Base-by-base conservation (phyloP, 2,329 filamentous ascomycete species). In the Malbranchea cinnamomea region DNA sequence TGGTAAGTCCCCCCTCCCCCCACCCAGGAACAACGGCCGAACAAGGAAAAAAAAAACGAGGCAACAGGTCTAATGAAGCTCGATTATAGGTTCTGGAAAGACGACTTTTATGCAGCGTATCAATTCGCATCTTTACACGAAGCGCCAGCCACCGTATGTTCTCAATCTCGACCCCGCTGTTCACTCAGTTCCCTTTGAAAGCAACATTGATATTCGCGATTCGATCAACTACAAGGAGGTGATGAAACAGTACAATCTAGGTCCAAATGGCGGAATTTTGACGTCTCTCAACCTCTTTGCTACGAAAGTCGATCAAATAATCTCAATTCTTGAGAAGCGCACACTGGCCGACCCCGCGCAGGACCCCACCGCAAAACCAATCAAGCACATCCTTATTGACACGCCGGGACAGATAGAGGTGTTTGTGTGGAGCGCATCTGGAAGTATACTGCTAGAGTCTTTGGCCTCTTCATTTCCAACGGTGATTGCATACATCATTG, bases 41-140 rank as follows among this genome's bases (percentile, higher is more conserved):
- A n/a, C 16, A 10, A 17, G 9, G n/a, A 4, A 12, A 15, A 5
- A 16, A n/a, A 19, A 28, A 18, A 9, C n/a, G 18, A 16, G 19
- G 26, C 26, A 7, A 14, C 26, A 28, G 28, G 11, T 26, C 36
- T 28, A 25, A 37, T 33, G 22, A 19, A n/a, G n/a, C n/a, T n/a
- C n/a, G n/a, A n/a, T n/a, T n/a, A 17, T 42, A 80, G 78, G 89
- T 45, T 92, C 84, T 10, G 89, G 89, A 48, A 98, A 98, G 65
- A 98, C 89, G n/a, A 98, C 91, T 0, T 98, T 98, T 52, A 95
- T 98, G 87, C 87, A 95, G 53, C 75, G 89, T 47, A 89, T 98
- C 48, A 94, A 94, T 54, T 78, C 87, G 1, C 71, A 98, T 52
- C 74, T 98, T 3, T 87, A 95, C 51, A 69, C 69, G 4, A 70